Conservation (phyloP, 176 grass and related monocot genomes). For the Alloteropsis semialata region DNA sequence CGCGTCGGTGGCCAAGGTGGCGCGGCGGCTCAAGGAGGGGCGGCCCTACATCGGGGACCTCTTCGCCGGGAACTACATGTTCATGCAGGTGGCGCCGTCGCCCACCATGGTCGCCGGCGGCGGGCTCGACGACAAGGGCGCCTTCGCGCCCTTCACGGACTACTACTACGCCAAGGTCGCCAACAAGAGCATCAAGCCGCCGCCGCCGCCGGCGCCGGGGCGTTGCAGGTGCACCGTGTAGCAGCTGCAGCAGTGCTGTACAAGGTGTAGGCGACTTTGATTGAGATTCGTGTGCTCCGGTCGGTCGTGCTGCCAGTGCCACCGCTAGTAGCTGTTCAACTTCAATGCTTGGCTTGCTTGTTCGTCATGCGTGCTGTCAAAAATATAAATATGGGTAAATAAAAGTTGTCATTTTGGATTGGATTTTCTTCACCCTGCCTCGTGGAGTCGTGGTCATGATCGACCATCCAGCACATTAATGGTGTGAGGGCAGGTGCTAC, state of each 20-base stretch:
- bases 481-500: too few species aligned
- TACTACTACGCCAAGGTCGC: conserved; percentile 27
- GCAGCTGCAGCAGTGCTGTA: background rate
- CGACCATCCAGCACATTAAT: background rate
- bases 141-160: background rate
- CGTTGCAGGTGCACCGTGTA: background rate
- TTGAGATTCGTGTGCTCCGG: background rate
- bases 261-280: background rate
- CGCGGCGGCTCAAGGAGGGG: conserved; percentile 64
- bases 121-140: background rate
- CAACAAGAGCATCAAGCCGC: background rate
- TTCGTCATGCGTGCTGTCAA: background rate
- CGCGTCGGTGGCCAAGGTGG: conserved; percentile 52
- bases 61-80: conserved; percentile 95
- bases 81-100: conserved; percentile 87
- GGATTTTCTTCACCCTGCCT: background rate
- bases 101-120: background rate
- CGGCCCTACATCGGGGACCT: conserved; percentile 66
- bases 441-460: too few species aligned
- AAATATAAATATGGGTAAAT: background rate
- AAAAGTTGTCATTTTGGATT: background rate
- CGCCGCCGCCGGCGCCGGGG: background rate
- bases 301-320: background rate
- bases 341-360: background rate
- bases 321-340: background rate